Conservation (phyloP, 169 alveolate genomes). For the Plasmodium sp. region DNA sequence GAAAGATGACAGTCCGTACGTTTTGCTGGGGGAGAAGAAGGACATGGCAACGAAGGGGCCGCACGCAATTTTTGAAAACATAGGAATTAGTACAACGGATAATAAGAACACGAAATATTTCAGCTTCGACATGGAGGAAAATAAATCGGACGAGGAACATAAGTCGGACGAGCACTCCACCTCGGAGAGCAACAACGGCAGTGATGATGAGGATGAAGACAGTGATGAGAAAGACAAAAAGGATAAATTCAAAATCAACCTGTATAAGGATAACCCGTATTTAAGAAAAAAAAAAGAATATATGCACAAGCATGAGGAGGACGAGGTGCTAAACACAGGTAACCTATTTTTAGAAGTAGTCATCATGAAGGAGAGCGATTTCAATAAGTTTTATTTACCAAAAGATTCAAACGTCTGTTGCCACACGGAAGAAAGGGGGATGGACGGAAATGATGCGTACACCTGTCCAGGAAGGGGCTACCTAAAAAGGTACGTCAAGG, state of each 20-base stretch:
- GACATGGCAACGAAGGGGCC: constrained; percentile 39
- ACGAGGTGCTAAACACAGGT: background rate
- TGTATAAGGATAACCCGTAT: constrained; percentile 65
- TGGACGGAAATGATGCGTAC: constrained; percentile 23
- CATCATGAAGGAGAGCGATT: constrained; percentile 69
- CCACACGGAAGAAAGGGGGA: constrained; percentile 7
- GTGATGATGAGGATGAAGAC: constrained; percentile 3
- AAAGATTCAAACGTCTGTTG: constrained; percentile 60
- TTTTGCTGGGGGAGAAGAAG: constrained; percentile 65
- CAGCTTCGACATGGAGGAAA: constrained; percentile 20
- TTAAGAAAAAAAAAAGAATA: constrained; percentile 43
- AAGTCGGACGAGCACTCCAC: background rate
- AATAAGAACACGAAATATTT: constrained; percentile 69
- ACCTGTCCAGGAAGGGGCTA: constrained; percentile 75
- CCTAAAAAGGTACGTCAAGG: constrained; percentile 54
- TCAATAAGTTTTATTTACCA: constrained; percentile 61
- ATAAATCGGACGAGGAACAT: background rate
- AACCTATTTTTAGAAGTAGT: constrained; percentile 68
- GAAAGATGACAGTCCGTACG: constrained; percentile 56
- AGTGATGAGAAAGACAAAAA: constrained; percentile 26
- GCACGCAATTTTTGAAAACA: constrained; percentile 68
- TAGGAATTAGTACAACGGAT: constrained; percentile 69
- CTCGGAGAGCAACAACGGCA: background rate
- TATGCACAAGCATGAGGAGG: background rate
- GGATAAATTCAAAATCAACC: constrained; percentile 42